phyloP scores from a whole-genome alignment of 805 yeast species.

The Tetrapisispora nanseiensis region DNA sequence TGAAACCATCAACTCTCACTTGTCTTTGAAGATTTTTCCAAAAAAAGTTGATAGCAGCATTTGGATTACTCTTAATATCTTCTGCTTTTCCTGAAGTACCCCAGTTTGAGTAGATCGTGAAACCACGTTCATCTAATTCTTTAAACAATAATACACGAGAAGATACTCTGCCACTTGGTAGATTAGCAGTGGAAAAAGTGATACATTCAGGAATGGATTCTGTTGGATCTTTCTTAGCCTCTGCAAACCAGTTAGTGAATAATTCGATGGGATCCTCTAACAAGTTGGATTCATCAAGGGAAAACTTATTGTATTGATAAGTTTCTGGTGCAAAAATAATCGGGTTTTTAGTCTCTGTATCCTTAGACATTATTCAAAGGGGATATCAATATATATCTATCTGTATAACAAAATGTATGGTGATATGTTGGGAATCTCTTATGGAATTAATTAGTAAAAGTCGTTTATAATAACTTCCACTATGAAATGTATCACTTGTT shows the following conservation, averaged over 20 bases:
- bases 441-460: no score
- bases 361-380: not conserved
- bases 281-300: conserved; percentile 46
- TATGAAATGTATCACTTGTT: no score
- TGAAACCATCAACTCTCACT: conserved; percentile 82
- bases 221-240: conserved; percentile 45
- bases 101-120: conserved; percentile 88
- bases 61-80: conserved; percentile 63
- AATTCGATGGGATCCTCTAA: conserved; percentile 57
- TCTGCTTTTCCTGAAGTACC: conserved; percentile 69
- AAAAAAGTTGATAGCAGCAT: conserved; percentile 78
- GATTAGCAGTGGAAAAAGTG: conserved; percentile 78
- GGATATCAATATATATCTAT: not conserved
- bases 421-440: no score
- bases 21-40: conserved; percentile 90
- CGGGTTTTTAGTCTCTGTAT: conserved; percentile 20
- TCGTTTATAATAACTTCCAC: no score
- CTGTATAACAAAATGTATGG: not conserved
- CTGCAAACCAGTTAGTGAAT: conserved; percentile 77
- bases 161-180: conserved; percentile 87
- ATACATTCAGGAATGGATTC: conserved; percentile 71
- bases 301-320: conserved; percentile 69
- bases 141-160: conserved; percentile 78
- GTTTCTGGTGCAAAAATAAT: conserved; percentile 71
- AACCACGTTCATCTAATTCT: conserved; percentile 78